A percentile compares a stretch with the other conserved stretches of the same genome.
Evolutionary conservation across 2,329 filamentous ascomycete species (phyloP).

Genomic region (Ceratocystis destructans): DNA sequence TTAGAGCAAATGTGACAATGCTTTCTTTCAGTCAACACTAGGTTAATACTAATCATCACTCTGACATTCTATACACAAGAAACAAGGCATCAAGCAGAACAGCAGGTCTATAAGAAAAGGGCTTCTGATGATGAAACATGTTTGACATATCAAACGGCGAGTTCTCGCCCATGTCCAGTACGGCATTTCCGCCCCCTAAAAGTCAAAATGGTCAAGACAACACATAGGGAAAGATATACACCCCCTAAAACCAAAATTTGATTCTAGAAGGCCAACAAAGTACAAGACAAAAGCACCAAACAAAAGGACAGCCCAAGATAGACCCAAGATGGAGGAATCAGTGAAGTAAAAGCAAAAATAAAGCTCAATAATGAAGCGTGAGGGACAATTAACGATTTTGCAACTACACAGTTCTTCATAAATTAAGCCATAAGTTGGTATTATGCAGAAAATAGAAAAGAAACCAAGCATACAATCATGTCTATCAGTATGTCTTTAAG

Average conservation of each 20-base stretch:
- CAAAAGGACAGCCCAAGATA: background rate
- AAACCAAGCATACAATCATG: constrained; percentile 7
- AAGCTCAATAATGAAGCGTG: background rate
- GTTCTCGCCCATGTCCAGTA: background rate
- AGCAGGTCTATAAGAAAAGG: background rate
- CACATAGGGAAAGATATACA: too few relatives aligned
- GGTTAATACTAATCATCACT: background rate
- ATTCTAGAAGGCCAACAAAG: background rate
- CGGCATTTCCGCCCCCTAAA: background rate
- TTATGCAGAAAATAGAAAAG: constrained; percentile 8
- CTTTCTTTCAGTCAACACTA: background rate
- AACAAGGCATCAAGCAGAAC: background rate
- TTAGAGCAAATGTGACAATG: background rate
- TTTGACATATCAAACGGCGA: background rate
- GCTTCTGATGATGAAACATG: background rate
- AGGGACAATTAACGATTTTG: background rate
- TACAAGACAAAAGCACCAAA: background rate
- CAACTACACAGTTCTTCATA: background rate
- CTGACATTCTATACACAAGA: background rate
- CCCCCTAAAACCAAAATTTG: background rate
- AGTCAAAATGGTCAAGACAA: background rate
- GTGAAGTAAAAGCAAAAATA: constrained; percentile 4
- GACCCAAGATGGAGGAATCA: constrained; percentile 4
- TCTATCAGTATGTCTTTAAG: constrained; percentile 2
- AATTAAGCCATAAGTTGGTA: background rate